phyloP scores from a whole-genome alignment of 441 rosid genomes.

The Dalechampia spathulata region DNA sequence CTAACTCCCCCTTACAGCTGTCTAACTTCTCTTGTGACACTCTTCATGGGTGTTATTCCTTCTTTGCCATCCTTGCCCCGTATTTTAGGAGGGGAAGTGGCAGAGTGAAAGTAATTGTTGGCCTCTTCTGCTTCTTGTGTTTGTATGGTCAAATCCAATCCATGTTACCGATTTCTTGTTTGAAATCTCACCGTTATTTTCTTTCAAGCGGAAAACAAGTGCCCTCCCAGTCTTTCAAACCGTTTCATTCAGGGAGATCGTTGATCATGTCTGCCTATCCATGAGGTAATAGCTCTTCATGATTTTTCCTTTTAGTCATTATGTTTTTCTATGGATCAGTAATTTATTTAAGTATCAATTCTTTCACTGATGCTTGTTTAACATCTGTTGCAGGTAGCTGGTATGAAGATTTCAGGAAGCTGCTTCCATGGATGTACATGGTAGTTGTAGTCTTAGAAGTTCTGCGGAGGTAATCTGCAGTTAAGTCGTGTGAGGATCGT shows the following conservation, averaged over 20 bases:
- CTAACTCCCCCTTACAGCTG: conserved; percentile 17
- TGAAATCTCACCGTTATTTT: conserved; percentile 11
- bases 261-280: conserved; percentile 18
- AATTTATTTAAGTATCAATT: not conserved
- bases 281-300: conserved; percentile 26
- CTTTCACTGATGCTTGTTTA: conserved; percentile 1
- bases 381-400: conserved; percentile 23
- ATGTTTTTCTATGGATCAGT: not conserved
- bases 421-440: not conserved
- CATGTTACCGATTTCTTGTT: conserved; percentile 20
- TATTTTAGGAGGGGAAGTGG: conserved; percentile 46
- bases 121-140: conserved; percentile 23
- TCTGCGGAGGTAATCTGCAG: too few species aligned
- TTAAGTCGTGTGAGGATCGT: conserved; percentile 9
- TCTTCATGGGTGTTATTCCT: conserved; percentile 22
- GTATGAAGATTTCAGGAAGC: conserved; percentile 15
- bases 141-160: conserved; percentile 12
- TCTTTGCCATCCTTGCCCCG: conserved; percentile 34
- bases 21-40: conserved; percentile 16
- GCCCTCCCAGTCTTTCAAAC: not conserved
- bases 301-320: not conserved
- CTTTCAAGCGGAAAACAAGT: not conserved
- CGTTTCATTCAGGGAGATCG: conserved; percentile 19
- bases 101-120: conserved; percentile 19
- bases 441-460: conserved; percentile 6